Percentiles rank a stretch among this genome's conserved stretches.
These are phyloP conservation scores for Pseudopyricularia javanii DNA, from an alignment of 2,329 filamentous ascomycete genomes.

Conservation along the genomic window DNA sequence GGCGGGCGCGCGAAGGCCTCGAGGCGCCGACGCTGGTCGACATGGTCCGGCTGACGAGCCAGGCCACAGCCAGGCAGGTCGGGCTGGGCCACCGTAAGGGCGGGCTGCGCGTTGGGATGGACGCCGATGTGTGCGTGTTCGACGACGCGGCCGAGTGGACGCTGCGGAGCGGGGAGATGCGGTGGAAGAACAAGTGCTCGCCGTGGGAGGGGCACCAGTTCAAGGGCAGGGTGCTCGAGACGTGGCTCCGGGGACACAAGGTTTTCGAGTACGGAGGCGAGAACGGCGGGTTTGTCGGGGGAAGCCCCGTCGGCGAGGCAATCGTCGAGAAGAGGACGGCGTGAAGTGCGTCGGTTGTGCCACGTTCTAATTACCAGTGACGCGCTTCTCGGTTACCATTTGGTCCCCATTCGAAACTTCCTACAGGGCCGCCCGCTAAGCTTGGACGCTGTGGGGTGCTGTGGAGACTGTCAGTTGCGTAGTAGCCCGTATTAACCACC, in stretches of 20 bases:
- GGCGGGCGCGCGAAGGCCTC: conserved; percentile 15
- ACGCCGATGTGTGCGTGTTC: conserved; percentile 87
- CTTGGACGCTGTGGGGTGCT: too few species aligned
- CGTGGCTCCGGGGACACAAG: conserved; percentile 67
- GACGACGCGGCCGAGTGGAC: conserved; percentile 73
- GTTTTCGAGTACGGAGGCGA: conserved; percentile 57
- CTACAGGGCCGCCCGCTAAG: too few species aligned
- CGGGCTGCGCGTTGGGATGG: conserved; percentile 66
- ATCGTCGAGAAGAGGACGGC: conserved; percentile 47
- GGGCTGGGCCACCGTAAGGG: conserved; percentile 74
- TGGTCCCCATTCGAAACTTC: too few species aligned
- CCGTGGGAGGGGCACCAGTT: conserved; percentile 78
- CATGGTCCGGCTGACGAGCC: conserved; percentile 73
- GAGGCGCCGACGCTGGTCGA: conserved; percentile 45
- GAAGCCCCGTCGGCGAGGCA: conserved; percentile 33
- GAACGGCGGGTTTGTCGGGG: conserved; percentile 36
- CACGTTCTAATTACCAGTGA: background rate
- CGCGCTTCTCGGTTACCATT: background rate
- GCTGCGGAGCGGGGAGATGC: conserved; percentile 66
- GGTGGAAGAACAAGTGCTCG: conserved; percentile 87
- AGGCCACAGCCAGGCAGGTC: conserved; percentile 79
- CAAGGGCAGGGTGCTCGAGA: conserved; percentile 68
- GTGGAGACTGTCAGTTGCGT: too few species aligned
- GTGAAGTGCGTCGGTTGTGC: conserved; percentile 11
- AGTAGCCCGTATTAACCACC: too few species aligned